A percentile compares a stretch with the other conserved stretches of the same genome.
Conservation (phyloP, 805 yeast genomes). For the Candida krabiensis region DNA sequence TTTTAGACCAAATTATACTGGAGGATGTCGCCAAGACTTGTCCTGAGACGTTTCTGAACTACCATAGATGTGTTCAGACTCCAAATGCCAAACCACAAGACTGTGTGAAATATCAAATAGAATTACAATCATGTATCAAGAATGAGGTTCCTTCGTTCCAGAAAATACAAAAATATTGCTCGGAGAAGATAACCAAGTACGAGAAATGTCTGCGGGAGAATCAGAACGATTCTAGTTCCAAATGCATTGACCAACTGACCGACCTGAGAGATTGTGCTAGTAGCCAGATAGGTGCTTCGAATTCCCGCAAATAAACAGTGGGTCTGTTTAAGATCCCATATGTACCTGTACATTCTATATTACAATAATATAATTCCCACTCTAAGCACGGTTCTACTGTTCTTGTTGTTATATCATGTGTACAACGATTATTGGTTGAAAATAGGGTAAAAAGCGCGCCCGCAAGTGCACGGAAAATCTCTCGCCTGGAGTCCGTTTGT, state of each 20-base stretch:
- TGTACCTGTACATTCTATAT: no score
- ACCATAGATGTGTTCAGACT: slow-evolving; percentile 67
- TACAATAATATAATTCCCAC: no score
- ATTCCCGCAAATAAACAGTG: no score
- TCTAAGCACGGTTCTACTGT: no score
- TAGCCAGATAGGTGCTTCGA: slow-evolving; percentile 12
- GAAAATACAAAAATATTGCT: slow-evolving; percentile 63
- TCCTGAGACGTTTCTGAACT: slow-evolving; percentile 69
- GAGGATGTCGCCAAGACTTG: slow-evolving; percentile 79
- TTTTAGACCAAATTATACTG: slow-evolving; percentile 69
- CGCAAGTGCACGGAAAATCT: no score
- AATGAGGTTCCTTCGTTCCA: slow-evolving; percentile 68
- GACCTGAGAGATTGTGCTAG: slow-evolving; percentile 59
- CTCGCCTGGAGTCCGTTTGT: no score
- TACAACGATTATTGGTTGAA: no score
- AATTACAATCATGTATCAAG: slow-evolving; percentile 63
- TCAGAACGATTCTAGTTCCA: slow-evolving; percentile 40
- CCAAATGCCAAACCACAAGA: slow-evolving; percentile 38
- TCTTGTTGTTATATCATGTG: no score
- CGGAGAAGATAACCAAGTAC: slow-evolving; percentile 55
- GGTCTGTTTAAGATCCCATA: no score
- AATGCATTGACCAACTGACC: slow-evolving; percentile 54
- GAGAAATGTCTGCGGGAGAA: slow-evolving; percentile 61
- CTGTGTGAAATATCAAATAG: slow-evolving; percentile 57
- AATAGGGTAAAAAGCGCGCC: no score